Evolutionary conservation across 2,329 filamentous ascomycete species (phyloP), one percentile per base, ranked within the genome.

Genomic region (Trichoderma sp.): DNA sequence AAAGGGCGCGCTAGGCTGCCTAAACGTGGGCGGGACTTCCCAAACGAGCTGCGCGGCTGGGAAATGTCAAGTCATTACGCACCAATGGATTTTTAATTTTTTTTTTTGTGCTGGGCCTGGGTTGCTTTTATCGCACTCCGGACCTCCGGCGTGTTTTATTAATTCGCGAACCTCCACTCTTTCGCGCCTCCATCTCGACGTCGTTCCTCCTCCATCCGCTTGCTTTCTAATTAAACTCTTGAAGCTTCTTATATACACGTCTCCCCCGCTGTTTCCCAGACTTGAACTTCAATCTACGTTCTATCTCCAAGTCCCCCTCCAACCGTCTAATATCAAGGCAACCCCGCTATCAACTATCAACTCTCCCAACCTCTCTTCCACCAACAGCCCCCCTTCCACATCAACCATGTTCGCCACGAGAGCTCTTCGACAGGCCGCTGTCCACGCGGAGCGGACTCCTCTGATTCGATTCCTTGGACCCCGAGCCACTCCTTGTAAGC

Each of bases 391-490:
- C 66, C 36, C 72, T 73, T 8, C 50, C 50, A 67, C 7, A 43
- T 43, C 64, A 67, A 75, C 69, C 75, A 90, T 91, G 88, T 85
- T 87, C 74, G 82, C 86, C 63, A 88, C 88, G 71, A 83, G 84
- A 78, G 83, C 82, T 74, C 84, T 90, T 70, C 88, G 88, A 76
- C 88, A 88, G 82, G 87, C 86, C 75, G 86, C 86, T 75, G 86
- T 85, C 78, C 86, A 87, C 77, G 86, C 86, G 74, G 87, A 89
- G 84, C 88, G 88, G 77, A 85, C 84, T 66, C 89, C 89, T 73
- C 80, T 89, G 77, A 91, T 91, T 81, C 85, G 84, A 78, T 91
- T 91, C 81, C 77, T 91, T 71, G 89, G 88, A 77, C 88, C 87
- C 81, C 85, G 89, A 76, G 81, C 85, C 71, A 85, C 87, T 78